A percentile compares a stretch with the other conserved stretches of the same genome.
phyloP scores from a whole-genome alignment of 2,329 filamentous ascomycete species.

The Fusarium sp. region DNA sequence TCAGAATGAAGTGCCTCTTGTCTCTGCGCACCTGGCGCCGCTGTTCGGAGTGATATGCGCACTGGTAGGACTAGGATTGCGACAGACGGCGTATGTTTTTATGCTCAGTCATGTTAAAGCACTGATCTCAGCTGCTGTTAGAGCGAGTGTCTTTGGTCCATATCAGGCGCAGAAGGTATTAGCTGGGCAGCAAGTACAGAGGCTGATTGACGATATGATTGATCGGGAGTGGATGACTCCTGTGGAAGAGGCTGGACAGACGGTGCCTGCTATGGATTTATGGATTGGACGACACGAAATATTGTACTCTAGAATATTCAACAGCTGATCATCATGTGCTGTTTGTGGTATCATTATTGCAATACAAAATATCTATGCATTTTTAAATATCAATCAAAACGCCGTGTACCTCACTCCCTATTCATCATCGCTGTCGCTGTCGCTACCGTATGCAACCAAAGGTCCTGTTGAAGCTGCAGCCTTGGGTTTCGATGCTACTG shows the following conservation, averaged over 20 bases:
- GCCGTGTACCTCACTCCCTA: constrained; percentile 53
- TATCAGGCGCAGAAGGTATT: constrained; percentile 83
- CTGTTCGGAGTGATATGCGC: constrained; percentile 76
- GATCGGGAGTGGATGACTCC: constrained; percentile 69
- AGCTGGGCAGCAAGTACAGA: constrained; percentile 70
- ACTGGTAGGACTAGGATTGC: constrained; percentile 70
- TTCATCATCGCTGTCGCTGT: constrained; percentile 85
- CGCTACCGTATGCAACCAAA: constrained; percentile 90
- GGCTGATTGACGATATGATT: constrained; percentile 69
- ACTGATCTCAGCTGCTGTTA: constrained; percentile 80
- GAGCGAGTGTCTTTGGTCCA: constrained; percentile 82
- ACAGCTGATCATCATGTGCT: constrained; percentile 68
- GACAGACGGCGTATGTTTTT: constrained; percentile 80
- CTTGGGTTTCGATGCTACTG: constrained; percentile 68
- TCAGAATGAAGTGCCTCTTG: constrained; percentile 56
- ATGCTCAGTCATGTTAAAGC: constrained; percentile 82
- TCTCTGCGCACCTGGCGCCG: constrained; percentile 76
- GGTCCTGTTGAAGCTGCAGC: constrained; percentile 72
- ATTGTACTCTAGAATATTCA: constrained; percentile 88
- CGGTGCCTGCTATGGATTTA: constrained; percentile 81
- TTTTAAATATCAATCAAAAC: constrained; percentile 42
- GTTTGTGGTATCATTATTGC: constrained; percentile 51
- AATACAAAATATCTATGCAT: constrained; percentile 47
- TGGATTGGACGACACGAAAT: constrained; percentile 88
- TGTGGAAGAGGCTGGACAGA: constrained; percentile 78